Conservation (phyloP, 2,329 filamentous ascomycete genomes). For the Scopulariopsis brevicaulis region DNA sequence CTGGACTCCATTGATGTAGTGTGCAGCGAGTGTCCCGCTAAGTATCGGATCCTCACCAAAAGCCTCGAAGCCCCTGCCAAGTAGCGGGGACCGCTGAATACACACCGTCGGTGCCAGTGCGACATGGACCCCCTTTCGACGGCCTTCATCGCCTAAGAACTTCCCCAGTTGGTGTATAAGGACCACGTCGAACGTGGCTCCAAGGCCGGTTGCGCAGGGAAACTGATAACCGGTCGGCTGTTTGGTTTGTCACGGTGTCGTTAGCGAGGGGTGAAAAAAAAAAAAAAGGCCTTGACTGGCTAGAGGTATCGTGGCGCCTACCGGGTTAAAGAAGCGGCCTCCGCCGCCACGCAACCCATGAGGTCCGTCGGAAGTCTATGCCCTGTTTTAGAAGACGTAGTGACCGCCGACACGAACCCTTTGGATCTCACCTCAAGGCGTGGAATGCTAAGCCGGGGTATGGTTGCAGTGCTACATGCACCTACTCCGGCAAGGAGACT, state of each 20-base stretch:
- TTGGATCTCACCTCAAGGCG: neutral
- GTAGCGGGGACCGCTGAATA: conserved; percentile 48
- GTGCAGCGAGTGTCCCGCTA: conserved; percentile 39
- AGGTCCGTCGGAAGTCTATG: conserved; percentile 54
- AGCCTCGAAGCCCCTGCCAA: conserved; percentile 48
- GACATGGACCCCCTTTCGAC: conserved; percentile 44
- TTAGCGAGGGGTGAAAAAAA: too few relatives aligned
- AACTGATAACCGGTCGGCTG: conserved; percentile 26
- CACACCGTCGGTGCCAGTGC: conserved; percentile 53
- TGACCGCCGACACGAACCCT: neutral
- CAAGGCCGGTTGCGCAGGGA: conserved; percentile 45
- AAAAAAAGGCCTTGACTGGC: too few relatives aligned
- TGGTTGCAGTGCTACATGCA: neutral
- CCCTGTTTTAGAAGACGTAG: too few relatives aligned
- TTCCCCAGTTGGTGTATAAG: conserved; percentile 38
- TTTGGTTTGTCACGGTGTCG: too few relatives aligned
- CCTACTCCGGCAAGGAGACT: conserved; percentile 36
- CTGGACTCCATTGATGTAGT: conserved; percentile 43
- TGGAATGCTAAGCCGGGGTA: too few relatives aligned
- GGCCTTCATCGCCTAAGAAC: conserved; percentile 40
- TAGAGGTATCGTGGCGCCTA: conserved; percentile 28
- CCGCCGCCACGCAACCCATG: conserved; percentile 58
- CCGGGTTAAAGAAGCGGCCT: conserved; percentile 47
- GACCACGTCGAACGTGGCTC: conserved; percentile 43
- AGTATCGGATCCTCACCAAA: conserved; percentile 47